Conservation (phyloP, 257 asterid species). For the Leptodermis oblonga region DNA sequence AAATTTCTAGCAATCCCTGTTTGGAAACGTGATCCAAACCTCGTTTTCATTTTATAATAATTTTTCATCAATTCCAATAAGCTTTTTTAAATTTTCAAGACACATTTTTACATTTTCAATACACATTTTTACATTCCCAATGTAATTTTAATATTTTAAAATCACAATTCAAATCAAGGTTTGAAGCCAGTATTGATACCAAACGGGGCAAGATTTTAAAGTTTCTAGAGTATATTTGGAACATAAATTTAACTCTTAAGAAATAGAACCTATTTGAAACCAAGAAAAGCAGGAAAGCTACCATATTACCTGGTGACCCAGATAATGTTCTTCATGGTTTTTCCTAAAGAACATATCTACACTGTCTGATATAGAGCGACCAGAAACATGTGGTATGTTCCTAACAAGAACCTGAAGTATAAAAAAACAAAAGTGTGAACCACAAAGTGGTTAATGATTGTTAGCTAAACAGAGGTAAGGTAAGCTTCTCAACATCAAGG, state of each 20-base stretch:
- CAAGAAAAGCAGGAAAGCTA: not conserved
- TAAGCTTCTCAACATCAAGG: not conserved
- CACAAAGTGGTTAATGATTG: not conserved
- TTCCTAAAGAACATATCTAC: slow-evolving; percentile 66
- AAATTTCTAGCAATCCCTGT: not conserved
- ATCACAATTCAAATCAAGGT: too few species aligned
- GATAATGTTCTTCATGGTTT: slow-evolving; percentile 86
- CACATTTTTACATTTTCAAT: too few species aligned
- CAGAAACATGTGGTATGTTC: slow-evolving; percentile 73
- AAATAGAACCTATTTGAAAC: not conserved
- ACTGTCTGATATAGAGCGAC: slow-evolving; percentile 63
- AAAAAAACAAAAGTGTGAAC: not conserved
- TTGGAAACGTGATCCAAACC: too few species aligned
- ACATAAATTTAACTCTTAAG: not conserved
- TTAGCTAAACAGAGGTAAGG: not conserved
- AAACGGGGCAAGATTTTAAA: too few species aligned
- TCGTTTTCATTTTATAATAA: too few species aligned
- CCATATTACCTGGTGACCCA: slow-evolving; percentile 83
- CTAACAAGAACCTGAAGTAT: slow-evolving; percentile 80
- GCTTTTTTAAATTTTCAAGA: too few species aligned
- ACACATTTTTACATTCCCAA: too few species aligned
- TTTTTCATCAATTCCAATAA: too few species aligned
- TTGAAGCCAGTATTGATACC: too few species aligned
- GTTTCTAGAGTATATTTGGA: not conserved
- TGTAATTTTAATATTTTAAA: too few species aligned